Evolutionary conservation across 2,329 filamentous ascomycete genomes (phyloP), one percentile per base, ranked within the genome.

Genomic region (Lachnellula arida): DNA sequence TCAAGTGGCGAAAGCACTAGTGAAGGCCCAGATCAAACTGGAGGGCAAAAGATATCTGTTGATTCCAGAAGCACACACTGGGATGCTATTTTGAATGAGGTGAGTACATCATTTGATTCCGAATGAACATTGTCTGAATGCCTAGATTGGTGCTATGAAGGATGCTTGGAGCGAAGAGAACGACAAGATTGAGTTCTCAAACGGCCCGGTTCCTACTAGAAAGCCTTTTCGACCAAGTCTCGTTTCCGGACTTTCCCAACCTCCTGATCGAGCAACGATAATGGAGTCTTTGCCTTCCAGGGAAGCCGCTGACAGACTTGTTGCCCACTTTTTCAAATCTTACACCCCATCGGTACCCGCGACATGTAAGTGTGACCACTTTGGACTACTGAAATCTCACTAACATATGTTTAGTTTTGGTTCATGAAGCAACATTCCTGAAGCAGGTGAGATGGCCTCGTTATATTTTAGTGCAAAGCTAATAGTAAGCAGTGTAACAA

Each of bases 11-110:
- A 19, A 14, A 14, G 15, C 19, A 17, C n/a, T 6, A 17, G n/a
- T 17, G 17, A 40, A 32, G 11, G 49, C 15, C 22, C 39, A 23
- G 37, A 15, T 37, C 44, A 56, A 49, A 49, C 59, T 49, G 56
- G 60, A 15, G 58, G 56, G 32, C 61, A 53, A 53, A 57, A 43
- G 22, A 55, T 62, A 17, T 58, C 40, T 44, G 47, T 51, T 44
- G 63, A 60, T 54, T 55, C 59, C n/a, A 57, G 80, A 4, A 78
- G 79, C 11, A 83, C 80, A 44, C 79, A 84, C 58, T 82, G 80
- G 59, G 78, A 82, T 75, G 78, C 80, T 3, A 81, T 84, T 67
- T 66, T 83, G 12, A 79, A 82, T 62, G 79, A 84, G 69, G 79
- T 81, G 61, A 73, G 78, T 51, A 22, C 1, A 3, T 12, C n/a